These are phyloP conservation scores for Dispira simplex DNA, from an alignment of 192 early-diverging fungal genomes.

Conservation along the genomic window DNA sequence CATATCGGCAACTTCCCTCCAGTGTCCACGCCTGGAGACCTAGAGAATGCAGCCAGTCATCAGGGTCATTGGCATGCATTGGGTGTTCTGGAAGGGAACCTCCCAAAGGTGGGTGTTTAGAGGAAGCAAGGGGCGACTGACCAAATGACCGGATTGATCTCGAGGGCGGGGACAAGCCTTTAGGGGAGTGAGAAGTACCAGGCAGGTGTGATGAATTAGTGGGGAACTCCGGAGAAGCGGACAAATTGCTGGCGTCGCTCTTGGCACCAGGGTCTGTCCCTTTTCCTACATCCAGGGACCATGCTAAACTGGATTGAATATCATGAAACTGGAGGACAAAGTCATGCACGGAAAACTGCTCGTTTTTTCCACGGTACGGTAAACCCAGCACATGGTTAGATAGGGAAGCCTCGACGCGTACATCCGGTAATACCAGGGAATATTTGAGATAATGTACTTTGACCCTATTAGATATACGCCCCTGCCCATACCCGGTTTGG, in stretches of 20 bases:
- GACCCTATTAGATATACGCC: no score
- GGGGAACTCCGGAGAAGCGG: background rate
- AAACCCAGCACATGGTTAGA: conserved; percentile 5
- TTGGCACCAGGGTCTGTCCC: background rate
- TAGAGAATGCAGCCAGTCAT: background rate
- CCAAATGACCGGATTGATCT: no score
- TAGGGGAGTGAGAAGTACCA: background rate
- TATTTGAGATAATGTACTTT: no score
- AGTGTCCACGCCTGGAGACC: background rate
- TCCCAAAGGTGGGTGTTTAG: background rate
- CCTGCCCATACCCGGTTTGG: no score
- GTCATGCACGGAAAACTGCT: conserved; percentile 1
- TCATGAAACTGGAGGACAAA: background rate
- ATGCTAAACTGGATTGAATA: background rate
- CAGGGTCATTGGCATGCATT: background rate
- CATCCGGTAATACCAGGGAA: background rate
- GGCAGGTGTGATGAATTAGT: background rate
- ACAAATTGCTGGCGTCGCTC: background rate
- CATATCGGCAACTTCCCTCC: background rate
- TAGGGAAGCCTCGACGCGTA: background rate
- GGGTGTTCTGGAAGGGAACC: background rate
- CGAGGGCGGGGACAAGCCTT: background rate
- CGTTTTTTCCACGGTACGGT: background rate
- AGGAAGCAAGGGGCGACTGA: background rate
- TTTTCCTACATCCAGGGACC: background rate